Evolutionary conservation across 2,329 filamentous ascomycete genomes (phyloP), one percentile per base, ranked within the genome.

Genomic region (Alternaria sp.): DNA sequence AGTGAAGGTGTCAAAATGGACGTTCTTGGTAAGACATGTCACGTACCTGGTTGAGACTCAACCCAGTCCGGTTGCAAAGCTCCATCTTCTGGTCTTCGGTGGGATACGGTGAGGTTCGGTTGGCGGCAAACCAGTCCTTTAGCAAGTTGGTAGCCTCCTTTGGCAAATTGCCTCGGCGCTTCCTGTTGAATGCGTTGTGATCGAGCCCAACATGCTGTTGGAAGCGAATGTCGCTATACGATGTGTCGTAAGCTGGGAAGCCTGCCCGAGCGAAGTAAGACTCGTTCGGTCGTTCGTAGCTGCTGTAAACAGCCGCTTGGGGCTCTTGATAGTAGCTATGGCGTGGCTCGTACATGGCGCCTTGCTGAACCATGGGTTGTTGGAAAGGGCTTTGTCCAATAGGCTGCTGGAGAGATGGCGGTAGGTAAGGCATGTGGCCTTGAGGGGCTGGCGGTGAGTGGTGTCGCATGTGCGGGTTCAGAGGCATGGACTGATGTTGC

Each of bases 31-130:
- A 29, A 21, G 50, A 51, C 13, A 21, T 24, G 17, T 46, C 23
- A 69, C 58, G 46, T 66, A 73, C 85, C 87, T 81, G 83, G 86
- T 90, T 93, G 80, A 96, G 89, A 54, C 91, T 89, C 28, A 97
- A 81, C 0, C 88, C 88, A 0, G 92, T 96, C 71, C 87, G 82
- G 45, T 85, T 84, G 83, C 93, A 92, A 46, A 96, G 83, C 58
- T 90, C 86, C 72, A 93, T 87, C 78, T 96, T 96, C 79, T 96
- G 90, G 62, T 96, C 91, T 76, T 96, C 91, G 4, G 88, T 93
- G 1, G 92, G 92, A 73, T 96, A 96, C 0, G 92, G 92, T 71
- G 95, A 92, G 9, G 67, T 60, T 17, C 69, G 54, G 54, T 77
- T 71, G 28, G 63, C 60, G 3, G 51, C n/a, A 65, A 96, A 93